phyloP scores from a whole-genome alignment of 768 basidiomycete species.

The Podaxis carcinomalis region DNA sequence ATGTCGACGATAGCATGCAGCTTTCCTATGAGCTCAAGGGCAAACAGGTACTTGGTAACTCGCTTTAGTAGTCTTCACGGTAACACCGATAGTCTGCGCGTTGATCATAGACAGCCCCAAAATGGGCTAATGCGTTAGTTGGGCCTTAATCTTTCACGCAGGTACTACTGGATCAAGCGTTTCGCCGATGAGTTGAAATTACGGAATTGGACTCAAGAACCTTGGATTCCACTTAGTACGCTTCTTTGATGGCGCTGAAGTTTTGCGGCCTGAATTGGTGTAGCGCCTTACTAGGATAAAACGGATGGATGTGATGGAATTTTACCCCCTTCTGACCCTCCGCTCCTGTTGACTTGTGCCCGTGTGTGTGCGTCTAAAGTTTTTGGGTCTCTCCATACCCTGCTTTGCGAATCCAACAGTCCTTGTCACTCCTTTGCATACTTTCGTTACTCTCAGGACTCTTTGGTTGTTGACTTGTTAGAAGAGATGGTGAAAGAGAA shows the following conservation, averaged over 20 bases:
- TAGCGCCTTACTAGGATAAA: not conserved
- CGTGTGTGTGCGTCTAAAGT: not conserved
- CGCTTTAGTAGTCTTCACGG: not conserved
- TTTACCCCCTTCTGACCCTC: not conserved
- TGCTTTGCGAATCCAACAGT: not conserved
- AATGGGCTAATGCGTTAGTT: not conserved
- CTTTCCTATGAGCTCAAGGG: not conserved
- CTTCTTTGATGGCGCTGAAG: not conserved
- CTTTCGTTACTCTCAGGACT: not conserved
- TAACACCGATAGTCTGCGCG: not conserved
- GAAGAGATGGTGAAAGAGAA: slow-evolving; percentile 17
- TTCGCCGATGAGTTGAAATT: not conserved
- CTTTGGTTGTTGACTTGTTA: not conserved
- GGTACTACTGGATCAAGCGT: not conserved
- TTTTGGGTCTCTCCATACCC: not conserved
- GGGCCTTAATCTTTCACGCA: not conserved
- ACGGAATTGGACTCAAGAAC: not conserved
- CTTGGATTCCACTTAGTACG: not conserved
- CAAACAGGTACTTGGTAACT: not conserved
- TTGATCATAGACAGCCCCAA: not conserved
- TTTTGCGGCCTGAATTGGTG: not conserved
- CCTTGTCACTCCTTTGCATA: not conserved
- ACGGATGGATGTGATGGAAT: not conserved
- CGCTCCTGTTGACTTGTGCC: not conserved
- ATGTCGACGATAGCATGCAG: not conserved